Evolutionary conservation across 2,329 filamentous ascomycete species (phyloP).

Genomic region (Berkeleyomyces basicola): DNA sequence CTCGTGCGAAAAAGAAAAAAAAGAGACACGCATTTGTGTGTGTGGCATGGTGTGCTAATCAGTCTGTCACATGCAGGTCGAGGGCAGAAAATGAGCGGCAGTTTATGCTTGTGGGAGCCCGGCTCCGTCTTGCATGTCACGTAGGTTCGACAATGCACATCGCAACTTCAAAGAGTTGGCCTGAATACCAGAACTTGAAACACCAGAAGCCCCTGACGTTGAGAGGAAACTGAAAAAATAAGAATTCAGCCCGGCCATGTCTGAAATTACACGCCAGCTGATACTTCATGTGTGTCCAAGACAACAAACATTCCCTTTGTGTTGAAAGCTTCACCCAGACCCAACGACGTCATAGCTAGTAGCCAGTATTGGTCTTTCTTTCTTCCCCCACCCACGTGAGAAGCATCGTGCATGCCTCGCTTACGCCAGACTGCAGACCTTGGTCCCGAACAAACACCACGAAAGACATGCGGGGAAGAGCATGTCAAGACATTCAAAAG

Average conservation of each 20-base stretch:
- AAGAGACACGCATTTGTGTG: not conserved
- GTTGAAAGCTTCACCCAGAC: not conserved
- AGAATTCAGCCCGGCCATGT: not conserved
- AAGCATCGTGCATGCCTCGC: not conserved
- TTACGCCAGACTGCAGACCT: not conserved
- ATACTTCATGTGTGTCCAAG: not conserved
- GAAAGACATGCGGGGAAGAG: not conserved
- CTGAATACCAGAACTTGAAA: not conserved
- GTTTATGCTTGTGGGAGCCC: not conserved
- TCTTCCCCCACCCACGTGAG: not conserved
- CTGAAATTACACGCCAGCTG: not conserved
- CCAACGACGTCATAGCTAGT: not conserved
- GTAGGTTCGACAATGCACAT: not conserved
- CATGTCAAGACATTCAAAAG: not conserved
- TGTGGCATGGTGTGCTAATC: not conserved
- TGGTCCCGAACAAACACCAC: not conserved
- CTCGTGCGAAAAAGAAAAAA: not conserved
- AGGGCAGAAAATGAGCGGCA: slow-evolving; percentile 24
- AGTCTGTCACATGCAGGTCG: slow-evolving; percentile 20
- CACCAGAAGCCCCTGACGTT: not conserved
- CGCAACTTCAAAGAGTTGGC: not conserved
- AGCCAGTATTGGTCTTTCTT: not conserved
- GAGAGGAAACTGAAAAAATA: not conserved
- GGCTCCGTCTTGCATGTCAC: not conserved
- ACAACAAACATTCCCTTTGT: not conserved